These are phyloP conservation scores for Oenanthe javanica DNA, from an alignment of 140 eudicot genomes.

Conservation along the genomic window DNA sequence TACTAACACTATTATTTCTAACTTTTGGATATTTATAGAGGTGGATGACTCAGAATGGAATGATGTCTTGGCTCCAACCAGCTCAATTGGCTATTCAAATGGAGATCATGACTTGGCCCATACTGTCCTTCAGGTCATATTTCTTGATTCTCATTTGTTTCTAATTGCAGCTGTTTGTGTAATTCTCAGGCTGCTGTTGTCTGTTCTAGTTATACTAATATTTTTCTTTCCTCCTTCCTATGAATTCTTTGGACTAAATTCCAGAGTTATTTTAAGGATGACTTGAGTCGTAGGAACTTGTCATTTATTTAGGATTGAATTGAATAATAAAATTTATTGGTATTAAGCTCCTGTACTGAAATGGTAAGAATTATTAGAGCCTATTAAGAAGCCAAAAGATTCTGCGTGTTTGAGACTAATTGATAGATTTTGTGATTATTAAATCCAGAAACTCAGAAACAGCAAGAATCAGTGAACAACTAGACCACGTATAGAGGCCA, in stretches of 20 bases:
- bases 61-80: slow-evolving; percentile 22
- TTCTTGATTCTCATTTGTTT: not conserved
- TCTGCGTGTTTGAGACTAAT: not conserved
- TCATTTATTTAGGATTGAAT: not conserved
- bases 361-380: not conserved
- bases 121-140: slow-evolving; percentile 65
- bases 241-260: too few relatives aligned
- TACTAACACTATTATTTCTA: not conserved
- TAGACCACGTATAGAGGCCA: not conserved
- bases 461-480: not conserved
- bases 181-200: not conserved
- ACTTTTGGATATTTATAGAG: slow-evolving; percentile 28
- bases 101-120: slow-evolving; percentile 66
- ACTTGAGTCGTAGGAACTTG: not conserved
- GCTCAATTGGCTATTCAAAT: slow-evolving; percentile 59
- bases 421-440: not conserved
- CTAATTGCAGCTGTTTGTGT: not conserved
- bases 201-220: not conserved
- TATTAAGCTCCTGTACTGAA: not conserved
- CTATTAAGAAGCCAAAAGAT: not conserved
- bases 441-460: not conserved
- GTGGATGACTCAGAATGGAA: slow-evolving; percentile 48
- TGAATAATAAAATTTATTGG: not conserved
- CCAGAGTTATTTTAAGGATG: not conserved
- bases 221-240: not conserved